A percentile compares a stretch with the other conserved stretches of the same genome.
Conservation (phyloP, 441 rosid species). For the Heliophila coronopifolia region DNA sequence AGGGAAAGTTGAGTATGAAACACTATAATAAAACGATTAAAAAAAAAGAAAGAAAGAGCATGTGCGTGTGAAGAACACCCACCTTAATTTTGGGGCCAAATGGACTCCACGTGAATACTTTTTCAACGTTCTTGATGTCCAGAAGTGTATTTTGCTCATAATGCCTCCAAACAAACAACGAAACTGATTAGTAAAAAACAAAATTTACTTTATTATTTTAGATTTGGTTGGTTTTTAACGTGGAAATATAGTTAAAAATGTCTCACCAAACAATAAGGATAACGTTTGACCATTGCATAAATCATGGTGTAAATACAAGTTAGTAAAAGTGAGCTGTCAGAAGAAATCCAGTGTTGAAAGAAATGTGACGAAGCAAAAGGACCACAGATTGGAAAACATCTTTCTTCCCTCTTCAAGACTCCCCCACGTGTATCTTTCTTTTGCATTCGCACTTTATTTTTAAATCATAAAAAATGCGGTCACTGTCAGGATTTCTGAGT, state of each 20-base stretch:
- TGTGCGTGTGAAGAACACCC: constrained; percentile 29
- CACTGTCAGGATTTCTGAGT: constrained; percentile 11
- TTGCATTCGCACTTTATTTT: background rate
- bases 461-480: background rate
- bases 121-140: constrained; percentile 12
- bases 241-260: too few relatives aligned
- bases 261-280: too few relatives aligned
- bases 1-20: too few relatives aligned
- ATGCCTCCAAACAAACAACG: background rate
- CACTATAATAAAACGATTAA: too few relatives aligned
- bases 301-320: too few relatives aligned
- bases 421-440: constrained; percentile 26
- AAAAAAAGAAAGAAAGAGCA: background rate
- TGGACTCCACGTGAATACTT: constrained; percentile 27
- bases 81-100: constrained; percentile 27
- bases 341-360: too few relatives aligned
- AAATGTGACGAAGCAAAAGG: too few relatives aligned
- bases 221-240: too few relatives aligned
- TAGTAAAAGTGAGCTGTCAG: too few relatives aligned
- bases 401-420: constrained; percentile 24
- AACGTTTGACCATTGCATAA: too few relatives aligned
- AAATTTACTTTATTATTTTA: too few relatives aligned
- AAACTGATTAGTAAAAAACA: background rate
- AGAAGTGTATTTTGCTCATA: constrained; percentile 2
- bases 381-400: constrained; percentile 27